Evolutionary conservation across 2,329 filamentous ascomycete species (phyloP).

Genomic region (Penicillium brasilianum): DNA sequence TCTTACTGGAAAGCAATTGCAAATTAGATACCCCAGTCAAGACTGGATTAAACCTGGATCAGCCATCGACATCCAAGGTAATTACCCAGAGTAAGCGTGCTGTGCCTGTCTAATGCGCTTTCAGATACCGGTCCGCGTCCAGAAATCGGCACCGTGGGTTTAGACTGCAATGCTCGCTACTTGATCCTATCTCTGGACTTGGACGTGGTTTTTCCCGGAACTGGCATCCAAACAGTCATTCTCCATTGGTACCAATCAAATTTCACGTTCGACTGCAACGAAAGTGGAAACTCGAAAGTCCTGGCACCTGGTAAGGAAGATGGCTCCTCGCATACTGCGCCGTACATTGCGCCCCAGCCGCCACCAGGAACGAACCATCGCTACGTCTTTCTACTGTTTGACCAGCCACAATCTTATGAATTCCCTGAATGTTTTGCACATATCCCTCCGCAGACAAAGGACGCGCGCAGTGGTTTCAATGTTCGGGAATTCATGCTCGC

Average conservation of each 20-base stretch:
- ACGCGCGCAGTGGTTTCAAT: conserved; percentile 42
- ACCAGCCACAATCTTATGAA: conserved; percentile 32
- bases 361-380: conserved; percentile 35
- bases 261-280: conserved; percentile 18
- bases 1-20: conserved; percentile 15
- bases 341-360: conserved; percentile 39
- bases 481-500: conserved; percentile 41
- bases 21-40: conserved; percentile 26
- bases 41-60: conserved; percentile 29
- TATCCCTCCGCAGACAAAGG: conserved; percentile 35
- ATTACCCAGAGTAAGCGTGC: background rate
- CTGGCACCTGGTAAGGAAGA: conserved; percentile 10
- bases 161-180: conserved; percentile 22
- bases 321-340: background rate
- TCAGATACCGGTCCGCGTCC: conserved; percentile 5
- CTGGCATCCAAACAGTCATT: conserved; percentile 24
- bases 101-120: background rate
- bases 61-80: conserved; percentile 18
- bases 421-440: conserved; percentile 39
- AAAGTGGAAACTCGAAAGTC: background rate
- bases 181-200: conserved; percentile 34
- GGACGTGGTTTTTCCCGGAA: conserved; percentile 27
- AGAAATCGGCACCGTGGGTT: conserved; percentile 22
- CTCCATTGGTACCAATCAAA: conserved; percentile 38
- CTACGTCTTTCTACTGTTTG: conserved; percentile 41